A percentile compares a stretch with the other conserved stretches of the same genome.
These are phyloP conservation scores for Diaporthe citri DNA, from an alignment of 2,329 filamentous ascomycete species.

Conservation along the genomic window DNA sequence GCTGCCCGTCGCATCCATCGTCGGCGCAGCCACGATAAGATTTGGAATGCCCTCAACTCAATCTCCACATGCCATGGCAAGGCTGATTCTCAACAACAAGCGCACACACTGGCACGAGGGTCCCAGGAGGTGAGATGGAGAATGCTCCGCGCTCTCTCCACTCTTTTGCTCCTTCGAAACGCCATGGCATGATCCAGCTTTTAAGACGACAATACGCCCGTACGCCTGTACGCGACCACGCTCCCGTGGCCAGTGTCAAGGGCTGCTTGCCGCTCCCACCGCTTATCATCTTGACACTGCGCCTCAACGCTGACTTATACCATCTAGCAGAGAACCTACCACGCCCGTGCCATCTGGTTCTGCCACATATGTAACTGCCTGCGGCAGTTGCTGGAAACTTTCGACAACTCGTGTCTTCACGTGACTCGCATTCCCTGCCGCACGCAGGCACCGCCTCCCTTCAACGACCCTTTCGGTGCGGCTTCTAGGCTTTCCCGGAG, in stretches of 20 bases:
- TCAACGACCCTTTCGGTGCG: not conserved
- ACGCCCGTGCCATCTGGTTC: not conserved
- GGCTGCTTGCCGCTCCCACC: not conserved
- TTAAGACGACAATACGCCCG: constrained; percentile 10
- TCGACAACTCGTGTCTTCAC: not conserved
- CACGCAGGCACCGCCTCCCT: not conserved
- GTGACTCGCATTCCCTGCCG: not conserved
- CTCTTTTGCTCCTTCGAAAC: constrained; percentile 12
- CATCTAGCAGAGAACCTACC: not conserved
- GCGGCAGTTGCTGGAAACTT: not conserved
- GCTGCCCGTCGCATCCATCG: not conserved
- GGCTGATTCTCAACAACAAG: not conserved
- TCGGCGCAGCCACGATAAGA: constrained; percentile 4
- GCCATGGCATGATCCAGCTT: constrained; percentile 9
- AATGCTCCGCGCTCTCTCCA: not conserved
- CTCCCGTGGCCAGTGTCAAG: not conserved
- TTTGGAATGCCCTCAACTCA: constrained; percentile 25
- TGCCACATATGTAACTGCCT: not conserved
- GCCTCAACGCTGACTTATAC: constrained; percentile 15
- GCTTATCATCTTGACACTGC: not conserved
- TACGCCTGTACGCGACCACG: not conserved
- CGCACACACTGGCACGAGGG: not conserved
- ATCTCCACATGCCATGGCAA: not conserved
- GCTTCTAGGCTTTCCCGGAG: not conserved
- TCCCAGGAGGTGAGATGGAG: not conserved